Evolutionary conservation across 2,329 filamentous ascomycete species (phyloP).

Genomic region (Cladophialophora chaetospira): DNA sequence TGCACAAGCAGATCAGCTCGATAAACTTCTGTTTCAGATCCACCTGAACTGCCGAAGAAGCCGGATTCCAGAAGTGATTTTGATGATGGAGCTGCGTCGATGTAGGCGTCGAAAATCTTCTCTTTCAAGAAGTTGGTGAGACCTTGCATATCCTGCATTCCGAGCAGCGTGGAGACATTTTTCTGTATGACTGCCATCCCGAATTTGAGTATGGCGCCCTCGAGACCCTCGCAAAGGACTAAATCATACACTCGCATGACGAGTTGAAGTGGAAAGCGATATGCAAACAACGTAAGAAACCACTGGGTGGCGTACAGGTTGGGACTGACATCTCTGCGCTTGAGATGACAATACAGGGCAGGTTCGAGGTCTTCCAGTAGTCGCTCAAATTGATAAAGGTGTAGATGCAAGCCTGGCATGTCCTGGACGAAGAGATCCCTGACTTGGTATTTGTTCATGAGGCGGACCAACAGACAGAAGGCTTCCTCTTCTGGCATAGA

Average conservation of each 20-base stretch:
- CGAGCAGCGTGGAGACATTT: constrained; percentile 75
- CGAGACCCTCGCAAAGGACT: constrained; percentile 88
- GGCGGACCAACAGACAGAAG: constrained; percentile 84
- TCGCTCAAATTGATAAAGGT: constrained; percentile 92
- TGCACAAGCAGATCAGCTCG: constrained; percentile 89
- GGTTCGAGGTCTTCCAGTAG: constrained; percentile 92
- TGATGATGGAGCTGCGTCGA: constrained; percentile 89
- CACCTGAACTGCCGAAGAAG: constrained; percentile 91
- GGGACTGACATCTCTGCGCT: constrained; percentile 80
- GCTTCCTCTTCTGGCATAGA: constrained; percentile 99
- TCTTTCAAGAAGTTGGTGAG: constrained; percentile 92
- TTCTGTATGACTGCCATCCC: constrained; percentile 96
- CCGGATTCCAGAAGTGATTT: constrained; percentile 92
- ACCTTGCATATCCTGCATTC: constrained; percentile 86
- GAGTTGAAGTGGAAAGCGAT: constrained; percentile 93
- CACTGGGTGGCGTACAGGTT: constrained; percentile 97
- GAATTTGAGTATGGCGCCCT: constrained; percentile 86
- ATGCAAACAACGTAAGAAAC: constrained; percentile 98
- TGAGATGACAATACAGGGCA: constrained; percentile 90
- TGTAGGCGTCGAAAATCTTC: constrained; percentile 92
- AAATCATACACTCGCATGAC: constrained; percentile 96
- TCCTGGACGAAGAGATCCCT: constrained; percentile 92
- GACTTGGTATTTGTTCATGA: constrained; percentile 96
- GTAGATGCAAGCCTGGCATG: constrained; percentile 93
- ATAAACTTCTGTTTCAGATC: constrained; percentile 92